Evolutionary conservation across 2,329 filamentous ascomycete genomes (phyloP).

Genomic region (Volutella citrinella): DNA sequence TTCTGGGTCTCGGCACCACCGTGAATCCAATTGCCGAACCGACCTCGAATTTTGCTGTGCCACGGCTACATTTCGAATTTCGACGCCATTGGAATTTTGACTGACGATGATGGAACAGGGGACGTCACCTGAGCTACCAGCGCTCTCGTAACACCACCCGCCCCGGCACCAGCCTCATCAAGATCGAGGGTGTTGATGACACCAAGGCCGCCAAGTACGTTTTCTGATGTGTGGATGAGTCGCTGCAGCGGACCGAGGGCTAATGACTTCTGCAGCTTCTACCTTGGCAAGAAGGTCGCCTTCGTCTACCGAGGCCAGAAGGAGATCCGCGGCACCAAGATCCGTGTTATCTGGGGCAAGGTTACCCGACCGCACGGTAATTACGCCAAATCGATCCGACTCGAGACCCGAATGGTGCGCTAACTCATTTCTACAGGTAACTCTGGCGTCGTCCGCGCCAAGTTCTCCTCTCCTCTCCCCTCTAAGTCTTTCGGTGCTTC

Average conservation of each 20-base stretch:
- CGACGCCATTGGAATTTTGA: constrained; percentile 16
- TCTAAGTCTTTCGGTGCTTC: constrained; percentile 95
- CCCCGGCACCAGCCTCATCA: constrained; percentile 89
- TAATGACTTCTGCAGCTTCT: constrained; percentile 62
- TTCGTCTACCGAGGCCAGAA: constrained; percentile 96
- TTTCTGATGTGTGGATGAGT: constrained; percentile 3
- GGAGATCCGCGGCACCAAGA: constrained; percentile 96
- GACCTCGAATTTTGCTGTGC: too few relatives aligned
- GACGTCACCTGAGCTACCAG: constrained; percentile 97
- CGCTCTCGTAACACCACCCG: constrained; percentile 89
- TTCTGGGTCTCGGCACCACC: constrained; percentile 8
- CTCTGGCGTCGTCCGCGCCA: constrained; percentile 95
- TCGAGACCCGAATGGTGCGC: constrained; percentile 5
- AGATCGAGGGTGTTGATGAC: constrained; percentile 97
- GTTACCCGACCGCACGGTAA: constrained; percentile 92
- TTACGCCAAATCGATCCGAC: neutral
- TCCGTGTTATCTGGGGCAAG: constrained; percentile 99
- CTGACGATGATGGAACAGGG: constrained; percentile 55
- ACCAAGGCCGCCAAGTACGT: constrained; percentile 82
- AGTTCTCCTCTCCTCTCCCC: constrained; percentile 95
- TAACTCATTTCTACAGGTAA: constrained; percentile 61
- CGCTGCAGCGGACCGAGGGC: constrained; percentile 13
- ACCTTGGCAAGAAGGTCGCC: constrained; percentile 97
- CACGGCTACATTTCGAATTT: too few relatives aligned
- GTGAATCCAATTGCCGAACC: too few relatives aligned